phyloP scores from a whole-genome alignment of 192 early-diverging fungal species.

The Jimgerdemannia lactiflua region DNA sequence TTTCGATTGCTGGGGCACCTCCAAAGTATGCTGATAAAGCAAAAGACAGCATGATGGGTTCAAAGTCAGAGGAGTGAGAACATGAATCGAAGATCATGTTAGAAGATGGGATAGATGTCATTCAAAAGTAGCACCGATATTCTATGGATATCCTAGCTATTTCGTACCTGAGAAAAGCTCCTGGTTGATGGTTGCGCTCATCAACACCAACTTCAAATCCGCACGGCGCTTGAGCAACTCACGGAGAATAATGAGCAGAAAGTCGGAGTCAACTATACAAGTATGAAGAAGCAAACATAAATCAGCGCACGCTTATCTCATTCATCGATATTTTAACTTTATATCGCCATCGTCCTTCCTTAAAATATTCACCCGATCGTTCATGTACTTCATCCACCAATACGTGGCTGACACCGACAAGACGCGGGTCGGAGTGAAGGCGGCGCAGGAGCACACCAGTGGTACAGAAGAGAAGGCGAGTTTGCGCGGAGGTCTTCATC shows the following conservation, averaged over 20 bases:
- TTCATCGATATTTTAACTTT: neutral
- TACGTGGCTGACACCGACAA: slow-evolving; percentile 68
- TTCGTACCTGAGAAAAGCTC: slow-evolving; percentile 44
- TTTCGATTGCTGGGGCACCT: slow-evolving; percentile 56
- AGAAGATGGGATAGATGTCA: too few species aligned
- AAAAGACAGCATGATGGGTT: neutral
- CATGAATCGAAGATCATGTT: neutral
- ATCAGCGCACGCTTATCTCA: neutral
- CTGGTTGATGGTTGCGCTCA: slow-evolving; percentile 78
- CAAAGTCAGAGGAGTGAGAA: neutral
- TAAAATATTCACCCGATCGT: slow-evolving; percentile 34
- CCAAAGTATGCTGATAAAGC: slow-evolving; percentile 44
- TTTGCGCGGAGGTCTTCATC: slow-evolving; percentile 32
- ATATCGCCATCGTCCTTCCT: neutral
- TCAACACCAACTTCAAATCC: slow-evolving; percentile 64
- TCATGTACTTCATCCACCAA: slow-evolving; percentile 86
- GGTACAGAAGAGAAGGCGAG: slow-evolving; percentile 24
- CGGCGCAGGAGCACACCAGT: slow-evolving; percentile 71
- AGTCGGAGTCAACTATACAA: slow-evolving; percentile 65
- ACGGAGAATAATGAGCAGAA: slow-evolving; percentile 64
- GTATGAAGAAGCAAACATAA: neutral
- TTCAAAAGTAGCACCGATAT: too few species aligned
- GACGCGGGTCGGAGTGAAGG: slow-evolving; percentile 56
- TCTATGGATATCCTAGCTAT: too few species aligned
- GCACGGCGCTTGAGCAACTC: slow-evolving; percentile 47